Percentiles rank a stretch among this genome's conserved stretches.
phyloP scores from a whole-genome alignment of 169 alveolate species.

The Eimeria necatrix region DNA sequence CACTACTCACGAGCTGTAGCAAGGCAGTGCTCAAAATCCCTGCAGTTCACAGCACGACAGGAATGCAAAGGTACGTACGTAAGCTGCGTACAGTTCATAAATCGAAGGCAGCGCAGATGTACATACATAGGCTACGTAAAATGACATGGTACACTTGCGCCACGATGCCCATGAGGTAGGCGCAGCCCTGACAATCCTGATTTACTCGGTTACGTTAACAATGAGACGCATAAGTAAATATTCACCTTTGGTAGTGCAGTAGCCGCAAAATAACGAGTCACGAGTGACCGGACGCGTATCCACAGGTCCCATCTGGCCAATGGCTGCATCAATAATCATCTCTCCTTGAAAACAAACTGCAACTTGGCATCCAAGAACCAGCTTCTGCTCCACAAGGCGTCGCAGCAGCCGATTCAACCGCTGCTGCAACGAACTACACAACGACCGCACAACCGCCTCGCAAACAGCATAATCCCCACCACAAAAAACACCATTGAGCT shows the following conservation, averaged over 20 bases:
- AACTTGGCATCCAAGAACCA: slow-evolving; percentile 84
- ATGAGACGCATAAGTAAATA: too few relatives aligned
- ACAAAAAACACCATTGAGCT: background rate
- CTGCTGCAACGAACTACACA: slow-evolving; percentile 73
- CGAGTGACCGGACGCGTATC: slow-evolving; percentile 81
- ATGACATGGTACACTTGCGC: too few relatives aligned
- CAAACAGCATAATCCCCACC: background rate
- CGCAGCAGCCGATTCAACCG: slow-evolving; percentile 78
- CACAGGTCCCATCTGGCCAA: slow-evolving; percentile 86
- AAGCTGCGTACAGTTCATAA: too few relatives aligned
- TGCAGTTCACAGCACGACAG: slow-evolving; percentile 36
- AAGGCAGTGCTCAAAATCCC: slow-evolving; percentile 85
- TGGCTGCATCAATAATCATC: slow-evolving; percentile 77
- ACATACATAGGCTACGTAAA: too few relatives aligned
- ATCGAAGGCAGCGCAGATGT: background rate
- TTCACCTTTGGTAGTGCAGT: slow-evolving; percentile 75
- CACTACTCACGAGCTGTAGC: slow-evolving; percentile 83
- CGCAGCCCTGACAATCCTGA: too few relatives aligned
- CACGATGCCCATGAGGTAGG: too few relatives aligned
- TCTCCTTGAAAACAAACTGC: slow-evolving; percentile 83
- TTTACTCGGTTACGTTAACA: too few relatives aligned
- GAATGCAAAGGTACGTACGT: background rate
- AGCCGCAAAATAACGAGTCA: slow-evolving; percentile 81
- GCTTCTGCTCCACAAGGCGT: slow-evolving; percentile 58
- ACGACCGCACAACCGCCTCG: background rate